These are phyloP conservation scores for Picea abies DNA, from an alignment of 83 land plant species.

Conservation along the genomic window DNA sequence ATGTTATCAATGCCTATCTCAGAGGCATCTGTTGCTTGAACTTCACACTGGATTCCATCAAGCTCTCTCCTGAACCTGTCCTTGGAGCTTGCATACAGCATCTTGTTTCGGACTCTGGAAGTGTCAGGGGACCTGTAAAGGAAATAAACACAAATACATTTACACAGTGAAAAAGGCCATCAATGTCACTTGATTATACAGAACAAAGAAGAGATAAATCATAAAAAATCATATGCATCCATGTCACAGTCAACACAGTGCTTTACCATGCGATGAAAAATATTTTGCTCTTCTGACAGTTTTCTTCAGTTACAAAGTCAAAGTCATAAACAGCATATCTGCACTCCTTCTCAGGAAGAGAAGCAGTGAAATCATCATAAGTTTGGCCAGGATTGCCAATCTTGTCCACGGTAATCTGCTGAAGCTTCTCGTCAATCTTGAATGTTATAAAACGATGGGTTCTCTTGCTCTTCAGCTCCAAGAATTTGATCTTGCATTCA, in stretches of 20 bases:
- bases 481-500: slow-evolving; percentile 67
- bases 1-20: slow-evolving; percentile 62
- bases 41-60: slow-evolving; percentile 60
- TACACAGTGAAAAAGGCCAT: neutral
- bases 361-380: slow-evolving; percentile 57
- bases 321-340: slow-evolving; percentile 78
- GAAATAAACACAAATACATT: slow-evolving; percentile 7
- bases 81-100: slow-evolving; percentile 71
- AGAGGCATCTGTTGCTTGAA: slow-evolving; percentile 68
- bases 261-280: slow-evolving; percentile 58
- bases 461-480: slow-evolving; percentile 76
- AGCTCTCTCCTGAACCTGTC: slow-evolving; percentile 64
- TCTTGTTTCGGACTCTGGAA: slow-evolving; percentile 48
- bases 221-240: neutral
- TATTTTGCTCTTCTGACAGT: slow-evolving; percentile 79
- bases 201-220: neutral
- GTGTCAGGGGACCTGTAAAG: slow-evolving; percentile 57
- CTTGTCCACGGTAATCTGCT: slow-evolving; percentile 59
- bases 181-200: neutral
- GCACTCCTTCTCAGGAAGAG: slow-evolving; percentile 61
- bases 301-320: slow-evolving; percentile 67
- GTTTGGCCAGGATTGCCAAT: slow-evolving; percentile 50
- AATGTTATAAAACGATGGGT: slow-evolving; percentile 55
- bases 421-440: slow-evolving; percentile 59
- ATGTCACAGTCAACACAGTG: neutral